Conservation (phyloP, 495 filamentous ascomycete species). For the Tuber melanosporum region DNA sequence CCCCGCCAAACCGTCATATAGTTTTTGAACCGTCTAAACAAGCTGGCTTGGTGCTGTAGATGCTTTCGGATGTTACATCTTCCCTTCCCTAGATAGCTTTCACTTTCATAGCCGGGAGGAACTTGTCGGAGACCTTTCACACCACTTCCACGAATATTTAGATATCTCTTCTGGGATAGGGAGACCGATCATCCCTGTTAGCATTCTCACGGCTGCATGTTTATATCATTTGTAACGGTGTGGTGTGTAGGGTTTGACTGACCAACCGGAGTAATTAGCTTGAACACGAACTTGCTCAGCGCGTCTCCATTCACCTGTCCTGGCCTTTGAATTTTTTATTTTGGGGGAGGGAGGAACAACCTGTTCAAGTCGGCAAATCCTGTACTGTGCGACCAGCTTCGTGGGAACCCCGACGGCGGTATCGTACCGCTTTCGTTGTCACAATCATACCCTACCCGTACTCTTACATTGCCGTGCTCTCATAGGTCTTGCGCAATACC, state of each 20-base stretch:
- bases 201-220: slow-evolving; percentile 1
- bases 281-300: slow-evolving; percentile 27
- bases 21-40: neutral
- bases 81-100: neutral
- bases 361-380: neutral
- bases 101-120: neutral
- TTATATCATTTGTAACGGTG: slow-evolving; percentile 4
- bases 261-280: slow-evolving; percentile 34
- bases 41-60: neutral
- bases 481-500: neutral
- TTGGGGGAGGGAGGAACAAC: slow-evolving; percentile 4
- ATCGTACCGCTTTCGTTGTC: neutral
- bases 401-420: neutral
- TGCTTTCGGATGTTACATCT: neutral
- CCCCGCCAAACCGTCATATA: neutral
- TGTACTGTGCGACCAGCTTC: neutral
- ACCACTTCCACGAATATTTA: neutral
- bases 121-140: neutral
- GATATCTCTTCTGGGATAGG: neutral
- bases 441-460: neutral
- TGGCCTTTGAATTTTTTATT: neutral
- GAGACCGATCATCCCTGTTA: neutral
- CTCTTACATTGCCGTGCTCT: neutral
- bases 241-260: slow-evolving; percentile 10
- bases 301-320: slow-evolving; percentile 17